Base-by-base conservation (phyloP, 176 grass and related monocot genomes). In the Aechmea fasciata region DNA sequence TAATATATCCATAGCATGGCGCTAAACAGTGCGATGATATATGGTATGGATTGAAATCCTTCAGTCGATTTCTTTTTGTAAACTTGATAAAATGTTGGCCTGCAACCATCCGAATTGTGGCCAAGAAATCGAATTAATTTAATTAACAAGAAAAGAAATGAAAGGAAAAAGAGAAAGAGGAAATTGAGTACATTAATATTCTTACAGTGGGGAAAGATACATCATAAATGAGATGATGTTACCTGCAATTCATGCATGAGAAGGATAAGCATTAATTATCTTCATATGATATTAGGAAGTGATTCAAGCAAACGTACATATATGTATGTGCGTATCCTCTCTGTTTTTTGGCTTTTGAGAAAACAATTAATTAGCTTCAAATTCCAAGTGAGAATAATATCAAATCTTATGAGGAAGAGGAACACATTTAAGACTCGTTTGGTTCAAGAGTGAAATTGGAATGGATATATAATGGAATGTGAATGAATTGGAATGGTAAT, bases 1-100 rank as follows among this genome's bases (percentile, higher is more conserved):
- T 77, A 77, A 18, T 59, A 77, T 17, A 77, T 77, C 74, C 74
- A 77, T 8, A 77, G 52, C 28, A 59, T 55, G 29, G 51, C 11
- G 20, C 74, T 77, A 33, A 77, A 77, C 3, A 77, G 19, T 13
- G 74, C 51, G 59, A 77, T 19, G n/a, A 69, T 64, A 49, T 77
- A 77, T 1, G 74, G 74, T 51, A 77, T 2, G 3, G 74, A 77
- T 11, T 68, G 74, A 20, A 77, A 69, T 14, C 65, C 74, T 52
- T 61, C 65, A 0, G 74, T 77, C 2, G 74, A 77, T 77, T 69
- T 77, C 11, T 57, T 69, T 6, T 1, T 54, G 11, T 77, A 69
- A 2, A 77, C 26, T 25, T 52, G 65, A 1, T 68, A 69, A 22
- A 77, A 77, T 19, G 74, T 77, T 1, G 65, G 74, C 33, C 74